Percentiles rank a stretch among this genome's conserved stretches.
phyloP scores from a whole-genome alignment of 2,329 filamentous ascomycete genomes.

The Nectriaceae sp. region DNA sequence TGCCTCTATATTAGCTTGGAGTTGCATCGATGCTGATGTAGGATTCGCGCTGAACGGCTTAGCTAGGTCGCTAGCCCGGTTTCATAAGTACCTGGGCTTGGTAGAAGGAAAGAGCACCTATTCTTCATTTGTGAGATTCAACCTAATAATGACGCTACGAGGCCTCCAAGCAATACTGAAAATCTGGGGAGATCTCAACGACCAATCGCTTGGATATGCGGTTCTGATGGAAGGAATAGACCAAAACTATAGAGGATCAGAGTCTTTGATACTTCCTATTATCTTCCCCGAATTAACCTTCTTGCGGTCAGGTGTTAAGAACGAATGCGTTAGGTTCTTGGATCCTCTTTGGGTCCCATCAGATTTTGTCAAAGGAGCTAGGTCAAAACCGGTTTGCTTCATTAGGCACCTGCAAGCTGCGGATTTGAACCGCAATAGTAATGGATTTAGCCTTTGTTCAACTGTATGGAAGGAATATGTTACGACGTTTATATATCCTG shows the following conservation, averaged over 20 bases:
- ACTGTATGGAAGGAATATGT: constrained; percentile 4
- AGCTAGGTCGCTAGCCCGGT: constrained; percentile 2
- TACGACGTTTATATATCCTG: constrained; percentile 4
- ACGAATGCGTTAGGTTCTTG: constrained; percentile 9
- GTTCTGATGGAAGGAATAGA: constrained; percentile 1
- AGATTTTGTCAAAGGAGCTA: neutral
- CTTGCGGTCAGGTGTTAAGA: constrained; percentile 1
- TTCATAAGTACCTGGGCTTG: constrained; percentile 1
- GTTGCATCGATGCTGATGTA: constrained; percentile 1
- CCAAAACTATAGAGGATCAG: neutral
- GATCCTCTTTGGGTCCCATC: constrained; percentile 6
- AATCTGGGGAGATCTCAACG: constrained; percentile 5
- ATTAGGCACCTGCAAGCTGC: constrained; percentile 5
- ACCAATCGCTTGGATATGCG: constrained; percentile 2
- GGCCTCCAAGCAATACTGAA: constrained; percentile 4
- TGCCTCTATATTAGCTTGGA: neutral
- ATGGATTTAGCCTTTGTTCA: constrained; percentile 2
- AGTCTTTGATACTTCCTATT: constrained; percentile 3
- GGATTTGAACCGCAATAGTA: constrained; percentile 4
- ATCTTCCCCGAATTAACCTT: constrained; percentile 2
- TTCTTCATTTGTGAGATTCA: neutral
- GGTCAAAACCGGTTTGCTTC: constrained; percentile 2
- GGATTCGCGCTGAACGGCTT: constrained; percentile 7
- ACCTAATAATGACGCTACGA: constrained; percentile 2
- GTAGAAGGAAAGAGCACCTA: neutral